Conservation (phyloP, 257 asterid genomes). For the Ocimum tenuiflorum region DNA sequence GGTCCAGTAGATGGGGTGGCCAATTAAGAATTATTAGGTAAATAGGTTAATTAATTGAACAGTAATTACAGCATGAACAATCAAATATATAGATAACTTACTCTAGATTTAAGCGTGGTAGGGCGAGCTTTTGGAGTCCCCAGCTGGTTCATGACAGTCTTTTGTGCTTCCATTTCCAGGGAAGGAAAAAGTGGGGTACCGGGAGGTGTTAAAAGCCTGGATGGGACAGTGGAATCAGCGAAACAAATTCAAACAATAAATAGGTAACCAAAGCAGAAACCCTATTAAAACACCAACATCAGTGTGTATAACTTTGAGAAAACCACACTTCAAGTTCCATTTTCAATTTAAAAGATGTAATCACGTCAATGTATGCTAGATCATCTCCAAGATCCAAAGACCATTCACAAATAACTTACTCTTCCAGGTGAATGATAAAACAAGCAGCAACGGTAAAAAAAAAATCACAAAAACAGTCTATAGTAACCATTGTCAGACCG, state of each 20-base stretch:
- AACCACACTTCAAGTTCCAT: neutral
- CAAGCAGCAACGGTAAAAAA: neutral
- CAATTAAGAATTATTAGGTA: neutral
- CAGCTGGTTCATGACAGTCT: constrained; percentile 62
- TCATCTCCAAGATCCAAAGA: neutral
- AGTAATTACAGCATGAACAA: neutral
- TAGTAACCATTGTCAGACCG: neutral
- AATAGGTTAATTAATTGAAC: neutral
- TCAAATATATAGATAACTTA: constrained; percentile 34
- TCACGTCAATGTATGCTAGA: constrained; percentile 2
- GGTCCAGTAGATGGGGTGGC: constrained; percentile 11
- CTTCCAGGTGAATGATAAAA: neutral
- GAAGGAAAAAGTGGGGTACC: constrained; percentile 99
- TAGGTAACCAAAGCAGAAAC: neutral
- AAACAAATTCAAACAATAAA: neutral
- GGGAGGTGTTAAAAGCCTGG: constrained; percentile 98
- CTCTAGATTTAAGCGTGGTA: constrained; percentile 76
- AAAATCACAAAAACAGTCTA: constrained; percentile 10
- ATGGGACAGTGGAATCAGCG: neutral
- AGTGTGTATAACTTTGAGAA: neutral
- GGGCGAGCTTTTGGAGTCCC: constrained; percentile 87
- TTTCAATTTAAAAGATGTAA: neutral
- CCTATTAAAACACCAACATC: neutral
- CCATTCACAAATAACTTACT: neutral
- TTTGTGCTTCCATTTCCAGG: constrained; percentile 85